Evolutionary conservation across 805 yeast species (phyloP), one percentile per base, ranked within the genome.

Genomic region (Candida oleophila): DNA sequence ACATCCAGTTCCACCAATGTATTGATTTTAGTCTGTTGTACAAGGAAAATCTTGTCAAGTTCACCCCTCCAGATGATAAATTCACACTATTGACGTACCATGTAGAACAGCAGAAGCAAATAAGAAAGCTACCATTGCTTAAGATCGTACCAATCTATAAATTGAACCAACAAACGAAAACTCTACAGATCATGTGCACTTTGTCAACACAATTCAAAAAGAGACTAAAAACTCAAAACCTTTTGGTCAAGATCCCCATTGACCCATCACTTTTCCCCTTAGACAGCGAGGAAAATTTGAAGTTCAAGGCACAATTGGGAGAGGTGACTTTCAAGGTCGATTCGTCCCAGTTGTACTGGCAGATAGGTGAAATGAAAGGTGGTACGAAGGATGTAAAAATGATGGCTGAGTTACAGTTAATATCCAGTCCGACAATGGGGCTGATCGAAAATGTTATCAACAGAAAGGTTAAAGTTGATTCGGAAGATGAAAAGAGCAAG

Each of bases 31-130:
- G 84, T 2, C 74, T 83, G 43, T 77, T 87, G 51, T 95, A 91
- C 62, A 62, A 68, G 15, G 75, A 77, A 4, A 84, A 89, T 54
- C 77, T 81, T 47, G 81, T 91, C 28, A 80, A 83, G 22, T 91
- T 90, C 61, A 80, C 86, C 15, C 97, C 97, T 14, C 97, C 97
- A 0, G 97, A 89, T 42, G 76, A 71, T 47, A 61, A 68, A 46
- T 73, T 73, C 43, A 55, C 58, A 2, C 55, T 71, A 2, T 62
- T 73, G 58, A 60, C 69, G 2, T 69, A 71, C 49, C 59, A 76
- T 3, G 73, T 72, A 37, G 78, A 77, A 16, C 66, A 67, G 34
- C 71, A 64, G 44, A 60, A 73, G 20, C 73, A 72, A 42, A 55
- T 53, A 34, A 45, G 55, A n/a, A 68, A 65, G 44, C 46, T 56